Base-by-base conservation (phyloP, 225 moss, liverwort and hornwort species). In the Climacium dendroides region DNA sequence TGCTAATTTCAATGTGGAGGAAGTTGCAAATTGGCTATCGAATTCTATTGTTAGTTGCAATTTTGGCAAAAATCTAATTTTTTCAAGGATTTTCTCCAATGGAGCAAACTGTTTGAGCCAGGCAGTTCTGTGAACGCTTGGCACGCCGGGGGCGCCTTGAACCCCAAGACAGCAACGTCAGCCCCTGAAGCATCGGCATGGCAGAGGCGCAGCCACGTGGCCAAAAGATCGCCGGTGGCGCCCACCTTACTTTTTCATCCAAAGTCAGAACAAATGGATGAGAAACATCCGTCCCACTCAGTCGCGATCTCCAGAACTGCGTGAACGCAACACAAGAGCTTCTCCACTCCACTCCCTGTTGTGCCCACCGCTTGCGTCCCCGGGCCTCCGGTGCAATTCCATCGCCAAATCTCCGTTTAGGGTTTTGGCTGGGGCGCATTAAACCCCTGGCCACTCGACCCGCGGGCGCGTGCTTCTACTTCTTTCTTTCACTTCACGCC, bases 211-310 rank as follows among this genome's bases (percentile, higher is more conserved):
- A 28, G 23, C 87, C 90, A 87, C 76, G 90, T 85, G 85, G 5
- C 6, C 22, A 2, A 34, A 9, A 28, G 8, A 41, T 25, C 15
- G 47, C 67, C 53, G 13, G 59, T 84, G 84, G 16, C 66, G 2
- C 35, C 26, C 11, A 32, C 9, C 11, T 3, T 26, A 11, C 30
- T 90, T 90, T 88, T 78, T 48, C 90, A 81, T 90, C 69, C 48
- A 54, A 29, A 4, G 0, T 2, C 4, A 3, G 1, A 64, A n/a
- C 1, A 2, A 30, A 83, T n/a, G n/a, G n/a, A n/a, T 30, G 76
- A 77, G 15, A 83, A 83, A 13, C 76, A 82, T 87, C 48, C 48
- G 0, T 74, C 54, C 81, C 4, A 15, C 19, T 29, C n/a, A n/a
- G n/a, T n/a, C n/a, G 55, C 54, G 71, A 41, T 39, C 73, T 59